Conservation (phyloP, 139 green algal species). For the Coelastrella sp. region DNA sequence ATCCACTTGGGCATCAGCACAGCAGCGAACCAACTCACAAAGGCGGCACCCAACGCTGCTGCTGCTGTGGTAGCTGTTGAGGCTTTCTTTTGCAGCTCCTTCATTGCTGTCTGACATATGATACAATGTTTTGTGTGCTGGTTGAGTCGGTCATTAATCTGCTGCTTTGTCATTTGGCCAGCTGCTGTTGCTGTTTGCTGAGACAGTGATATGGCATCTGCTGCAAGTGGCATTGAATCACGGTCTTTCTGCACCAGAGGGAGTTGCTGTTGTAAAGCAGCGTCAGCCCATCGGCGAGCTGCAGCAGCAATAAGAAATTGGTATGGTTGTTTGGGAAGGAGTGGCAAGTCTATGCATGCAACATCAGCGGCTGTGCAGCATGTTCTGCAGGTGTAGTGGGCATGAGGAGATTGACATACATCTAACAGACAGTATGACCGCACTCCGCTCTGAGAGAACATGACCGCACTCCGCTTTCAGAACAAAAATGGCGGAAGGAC, state of each 20-base stretch:
- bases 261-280: conserved; percentile 11
- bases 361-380: background rate
- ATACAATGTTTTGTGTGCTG: conserved; percentile 39
- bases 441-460: no score
- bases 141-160: conserved; percentile 26
- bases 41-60: background rate
- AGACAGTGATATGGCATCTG: background rate
- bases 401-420: no score
- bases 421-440: no score
- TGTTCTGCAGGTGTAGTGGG: background rate
- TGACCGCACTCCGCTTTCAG: no score
- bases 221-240: background rate
- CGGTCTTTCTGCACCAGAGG: background rate
- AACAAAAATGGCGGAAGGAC: no score
- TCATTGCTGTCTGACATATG: conserved; percentile 3
- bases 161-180: background rate
- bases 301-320: background rate
- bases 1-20: background rate
- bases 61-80: background rate
- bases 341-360: background rate
- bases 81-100: background rate
- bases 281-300: conserved; percentile 1
- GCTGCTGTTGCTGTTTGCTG: background rate
- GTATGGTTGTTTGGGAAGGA: background rate
- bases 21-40: background rate